Conservation (phyloP, 805 yeast species). For the Ogataea parapolymorpha region DNA sequence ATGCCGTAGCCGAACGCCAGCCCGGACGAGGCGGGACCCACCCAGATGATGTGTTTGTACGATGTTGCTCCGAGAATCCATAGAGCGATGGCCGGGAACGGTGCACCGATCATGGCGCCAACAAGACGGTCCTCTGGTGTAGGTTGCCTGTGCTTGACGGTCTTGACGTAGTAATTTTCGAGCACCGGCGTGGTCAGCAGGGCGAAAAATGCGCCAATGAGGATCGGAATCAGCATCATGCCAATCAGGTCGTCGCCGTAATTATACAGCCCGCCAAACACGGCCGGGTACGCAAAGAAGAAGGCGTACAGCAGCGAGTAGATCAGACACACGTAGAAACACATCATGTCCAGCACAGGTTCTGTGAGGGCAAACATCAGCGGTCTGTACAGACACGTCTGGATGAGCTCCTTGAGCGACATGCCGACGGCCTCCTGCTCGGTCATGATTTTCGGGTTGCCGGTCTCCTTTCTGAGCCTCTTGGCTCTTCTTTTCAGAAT, state of each 20-base stretch:
- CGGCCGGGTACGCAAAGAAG: constrained; percentile 93
- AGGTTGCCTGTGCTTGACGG: constrained; percentile 54
- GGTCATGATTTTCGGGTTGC: constrained; percentile 81
- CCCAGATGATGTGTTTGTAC: constrained; percentile 62
- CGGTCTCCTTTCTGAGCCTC: constrained; percentile 70
- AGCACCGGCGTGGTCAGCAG: constrained; percentile 69
- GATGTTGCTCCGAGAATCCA: constrained; percentile 83
- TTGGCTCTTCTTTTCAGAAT: constrained; percentile 65
- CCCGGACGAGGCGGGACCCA: constrained; percentile 59
- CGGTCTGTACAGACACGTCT: constrained; percentile 76
- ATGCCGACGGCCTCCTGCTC: constrained; percentile 86
- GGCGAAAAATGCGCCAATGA: constrained; percentile 81
- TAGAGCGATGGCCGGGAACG: constrained; percentile 75
- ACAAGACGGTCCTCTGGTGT: constrained; percentile 76
- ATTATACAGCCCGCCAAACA: constrained; percentile 72
- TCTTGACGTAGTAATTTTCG: constrained; percentile 56
- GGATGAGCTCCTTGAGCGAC: constrained; percentile 62
- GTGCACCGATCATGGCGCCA: constrained; percentile 81
- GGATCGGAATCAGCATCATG: constrained; percentile 83
- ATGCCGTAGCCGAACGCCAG: constrained; percentile 59
- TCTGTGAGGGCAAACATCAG: constrained; percentile 72
- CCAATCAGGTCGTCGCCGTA: constrained; percentile 78
- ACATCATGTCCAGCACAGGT: constrained; percentile 80
- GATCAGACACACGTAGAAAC: constrained; percentile 82
- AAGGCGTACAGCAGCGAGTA: constrained; percentile 90